Conservation (phyloP, 495 filamentous ascomycete genomes). For the Chaetomidium leptoderma region DNA sequence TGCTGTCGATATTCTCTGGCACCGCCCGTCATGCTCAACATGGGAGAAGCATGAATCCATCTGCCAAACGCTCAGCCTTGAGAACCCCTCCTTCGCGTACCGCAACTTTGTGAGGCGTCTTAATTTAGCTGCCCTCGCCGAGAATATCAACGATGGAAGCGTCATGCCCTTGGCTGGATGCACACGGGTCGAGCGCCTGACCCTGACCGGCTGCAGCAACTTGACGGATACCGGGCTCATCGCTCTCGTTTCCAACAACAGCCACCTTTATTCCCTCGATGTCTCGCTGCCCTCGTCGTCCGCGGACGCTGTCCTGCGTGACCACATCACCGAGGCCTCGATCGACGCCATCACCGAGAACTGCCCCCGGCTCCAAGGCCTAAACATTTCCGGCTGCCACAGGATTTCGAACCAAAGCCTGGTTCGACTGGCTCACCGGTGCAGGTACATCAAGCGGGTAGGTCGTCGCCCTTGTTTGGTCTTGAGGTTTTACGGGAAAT, state of each 20-base stretch:
- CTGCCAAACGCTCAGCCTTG: constrained; percentile 64
- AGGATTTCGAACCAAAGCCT: constrained; percentile 83
- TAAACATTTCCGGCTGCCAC: constrained; percentile 86
- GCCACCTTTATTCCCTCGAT: constrained; percentile 82
- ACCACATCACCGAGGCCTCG: constrained; percentile 75
- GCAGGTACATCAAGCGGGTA: constrained; percentile 84
- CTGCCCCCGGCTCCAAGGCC: constrained; percentile 79
- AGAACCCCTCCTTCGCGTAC: constrained; percentile 75
- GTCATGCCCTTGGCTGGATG: constrained; percentile 76
- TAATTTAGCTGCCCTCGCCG: constrained; percentile 75
- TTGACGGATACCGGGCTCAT: constrained; percentile 80
- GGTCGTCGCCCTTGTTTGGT: constrained; percentile 26
- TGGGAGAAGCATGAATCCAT: constrained; percentile 77
- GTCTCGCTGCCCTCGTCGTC: constrained; percentile 62
- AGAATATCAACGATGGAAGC: constrained; percentile 81
- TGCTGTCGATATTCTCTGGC: constrained; percentile 90
- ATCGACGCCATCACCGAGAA: constrained; percentile 74
- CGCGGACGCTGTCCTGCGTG: constrained; percentile 2
- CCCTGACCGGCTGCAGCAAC: constrained; percentile 81
- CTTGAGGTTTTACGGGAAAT: neutral
- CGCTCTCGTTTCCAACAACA: constrained; percentile 72
- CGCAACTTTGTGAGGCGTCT: constrained; percentile 82
- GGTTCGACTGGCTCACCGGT: constrained; percentile 74
- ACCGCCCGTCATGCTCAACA: constrained; percentile 81
- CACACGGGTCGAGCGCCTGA: constrained; percentile 89